phyloP scores from a whole-genome alignment of 2,329 filamentous ascomycete genomes.

The Colletotrichum orchidophilum region DNA sequence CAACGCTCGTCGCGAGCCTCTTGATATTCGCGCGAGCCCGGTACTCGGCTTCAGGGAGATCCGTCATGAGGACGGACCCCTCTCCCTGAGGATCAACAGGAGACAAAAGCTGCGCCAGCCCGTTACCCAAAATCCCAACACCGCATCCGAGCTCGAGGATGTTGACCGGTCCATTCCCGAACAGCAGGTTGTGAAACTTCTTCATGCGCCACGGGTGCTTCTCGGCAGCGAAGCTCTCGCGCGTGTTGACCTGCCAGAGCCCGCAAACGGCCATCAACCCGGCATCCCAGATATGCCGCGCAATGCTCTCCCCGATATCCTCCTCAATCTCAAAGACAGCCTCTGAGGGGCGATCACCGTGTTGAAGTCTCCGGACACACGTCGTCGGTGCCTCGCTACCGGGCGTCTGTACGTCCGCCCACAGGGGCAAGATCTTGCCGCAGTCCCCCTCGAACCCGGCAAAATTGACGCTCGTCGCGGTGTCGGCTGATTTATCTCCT shows the following conservation, averaged over 20 bases:
- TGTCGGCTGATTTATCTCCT: not conserved
- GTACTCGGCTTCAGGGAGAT: slow-evolving; percentile 63
- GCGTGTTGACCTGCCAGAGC: slow-evolving; percentile 35
- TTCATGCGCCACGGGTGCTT: not conserved
- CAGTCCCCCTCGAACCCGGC: slow-evolving; percentile 31
- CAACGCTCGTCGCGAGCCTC: slow-evolving; percentile 30
- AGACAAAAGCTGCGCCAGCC: slow-evolving; percentile 50
- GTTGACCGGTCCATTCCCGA: slow-evolving; percentile 43
- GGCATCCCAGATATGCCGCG: slow-evolving; percentile 68
- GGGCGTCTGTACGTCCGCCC: slow-evolving; percentile 43
- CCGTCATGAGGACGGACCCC: slow-evolving; percentile 61
- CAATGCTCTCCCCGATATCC: slow-evolving; percentile 68
- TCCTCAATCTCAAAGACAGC: slow-evolving; percentile 58
- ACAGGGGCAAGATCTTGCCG: slow-evolving; percentile 56
- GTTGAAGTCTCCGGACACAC: slow-evolving; percentile 41
- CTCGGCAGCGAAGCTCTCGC: slow-evolving; percentile 19
- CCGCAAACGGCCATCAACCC: slow-evolving; percentile 57
- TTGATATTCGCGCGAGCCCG: slow-evolving; percentile 59
- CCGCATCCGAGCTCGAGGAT: slow-evolving; percentile 66
- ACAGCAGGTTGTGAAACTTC: slow-evolving; percentile 40
- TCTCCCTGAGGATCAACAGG: slow-evolving; percentile 33
- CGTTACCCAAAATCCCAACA: slow-evolving; percentile 64
- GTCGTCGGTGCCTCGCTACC: slow-evolving; percentile 37
- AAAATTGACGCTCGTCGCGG: not conserved
- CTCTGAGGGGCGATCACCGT: slow-evolving; percentile 38